Base-by-base conservation (phyloP, 2,329 filamentous ascomycete genomes). In the Lojkania enalia region DNA sequence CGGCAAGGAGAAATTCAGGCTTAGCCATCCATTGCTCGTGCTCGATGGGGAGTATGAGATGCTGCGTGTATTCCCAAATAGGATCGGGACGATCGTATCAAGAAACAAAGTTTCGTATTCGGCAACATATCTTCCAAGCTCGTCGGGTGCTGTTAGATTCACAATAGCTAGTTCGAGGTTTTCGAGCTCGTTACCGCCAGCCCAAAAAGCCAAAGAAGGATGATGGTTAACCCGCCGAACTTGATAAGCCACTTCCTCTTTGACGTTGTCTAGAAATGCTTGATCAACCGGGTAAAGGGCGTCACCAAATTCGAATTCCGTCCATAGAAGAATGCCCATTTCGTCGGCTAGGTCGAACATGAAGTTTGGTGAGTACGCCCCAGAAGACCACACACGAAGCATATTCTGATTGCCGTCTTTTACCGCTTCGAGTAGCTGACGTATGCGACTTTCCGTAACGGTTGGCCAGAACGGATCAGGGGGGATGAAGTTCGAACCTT, bases 401-500 rank as follows among this genome's bases (percentile, higher is more conserved):
- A 85, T 83, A 55, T 84, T 84, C 58, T 85, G 82, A 48, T 84
- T 82, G 2, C 78, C 80, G 18, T 74, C 74, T 1, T 80, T 71
- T 2, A 78, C 77, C 0, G 78, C 74, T 43, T 81, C 70, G 41
- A 84, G 81, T 0, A 84, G 65, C 27, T 74, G 70, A 4, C 66
- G 61, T 53, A 85, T 81, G 32, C 74, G 75, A 0, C 68, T 65
- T 18, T 71, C 61, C 0, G 79, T 83, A 4, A 85, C 81, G 32
- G 80, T 71, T 1, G 82, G 76, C 80, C 81, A 84, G 60, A 85
- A 85, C 2, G 76, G 74, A 58, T 84, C 81, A 0, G 80, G 80
- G 0, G 82, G 81, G 38, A 85, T 82, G 51, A 85, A 78, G 51
- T 85, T 84, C 14, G 78, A 82, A 3, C 81, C 82, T 57, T 84